Conservation (phyloP, 2,329 filamentous ascomycete species). For the Penicillium sclerotigenum region DNA sequence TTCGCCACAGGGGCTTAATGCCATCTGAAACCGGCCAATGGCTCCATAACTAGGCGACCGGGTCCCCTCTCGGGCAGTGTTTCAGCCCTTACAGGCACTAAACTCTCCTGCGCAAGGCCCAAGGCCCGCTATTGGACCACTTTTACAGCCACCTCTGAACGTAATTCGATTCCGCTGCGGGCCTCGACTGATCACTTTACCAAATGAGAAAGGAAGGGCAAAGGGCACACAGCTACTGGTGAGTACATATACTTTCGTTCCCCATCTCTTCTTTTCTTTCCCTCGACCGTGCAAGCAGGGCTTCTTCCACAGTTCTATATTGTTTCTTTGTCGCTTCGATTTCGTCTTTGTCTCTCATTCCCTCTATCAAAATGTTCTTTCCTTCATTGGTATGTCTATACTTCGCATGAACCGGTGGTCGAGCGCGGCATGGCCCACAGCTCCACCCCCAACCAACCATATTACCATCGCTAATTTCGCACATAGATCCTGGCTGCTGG, state of each 20-base stretch:
- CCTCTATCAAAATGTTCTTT: slow-evolving; percentile 8
- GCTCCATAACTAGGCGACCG: neutral
- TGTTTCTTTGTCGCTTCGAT: slow-evolving; percentile 3
- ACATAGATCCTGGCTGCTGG: slow-evolving; percentile 29
- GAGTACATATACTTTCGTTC: slow-evolving; percentile 8
- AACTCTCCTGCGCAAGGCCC: slow-evolving; percentile 4
- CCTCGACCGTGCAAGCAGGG: slow-evolving; percentile 10
- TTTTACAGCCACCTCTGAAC: slow-evolving; percentile 9
- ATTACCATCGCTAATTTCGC: neutral
- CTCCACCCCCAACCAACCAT: neutral
- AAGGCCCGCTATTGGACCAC: slow-evolving; percentile 9
- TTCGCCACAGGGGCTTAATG: slow-evolving; percentile 3
- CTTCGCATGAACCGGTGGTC: neutral
- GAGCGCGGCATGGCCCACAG: neutral
- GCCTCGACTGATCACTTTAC: slow-evolving; percentile 8
- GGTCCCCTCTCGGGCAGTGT: neutral
- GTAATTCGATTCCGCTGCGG: slow-evolving; percentile 6
- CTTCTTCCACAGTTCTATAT: slow-evolving; percentile 6
- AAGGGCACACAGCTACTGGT: slow-evolving; percentile 1
- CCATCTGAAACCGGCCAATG: slow-evolving; percentile 8
- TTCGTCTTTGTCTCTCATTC: neutral
- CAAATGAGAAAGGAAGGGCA: slow-evolving; percentile 1
- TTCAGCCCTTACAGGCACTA: slow-evolving; percentile 9
- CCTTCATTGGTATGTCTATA: slow-evolving; percentile 12
- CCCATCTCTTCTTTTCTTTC: neutral